Evolutionary conservation across 2,329 filamentous ascomycete genomes (phyloP).

Genomic region (Cordyceps javanica): DNA sequence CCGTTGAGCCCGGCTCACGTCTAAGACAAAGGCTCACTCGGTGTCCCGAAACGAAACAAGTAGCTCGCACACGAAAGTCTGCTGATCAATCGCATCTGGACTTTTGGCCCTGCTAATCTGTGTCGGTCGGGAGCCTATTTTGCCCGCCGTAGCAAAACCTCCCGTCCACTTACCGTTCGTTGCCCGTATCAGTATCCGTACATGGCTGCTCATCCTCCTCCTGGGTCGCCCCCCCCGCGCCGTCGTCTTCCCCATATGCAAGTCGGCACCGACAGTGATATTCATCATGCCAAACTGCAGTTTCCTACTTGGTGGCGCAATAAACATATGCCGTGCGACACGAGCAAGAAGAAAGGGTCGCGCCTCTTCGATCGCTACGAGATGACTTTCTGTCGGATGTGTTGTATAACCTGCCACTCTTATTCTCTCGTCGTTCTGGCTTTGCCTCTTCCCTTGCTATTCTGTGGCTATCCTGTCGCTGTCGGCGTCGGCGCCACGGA

Average conservation of each 20-base stretch:
- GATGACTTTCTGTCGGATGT: not conserved
- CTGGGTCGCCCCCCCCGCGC: too few species aligned
- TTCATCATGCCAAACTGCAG: not conserved
- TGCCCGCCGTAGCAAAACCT: not conserved
- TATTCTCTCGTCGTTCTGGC: not conserved
- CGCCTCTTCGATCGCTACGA: slow-evolving; percentile 6
- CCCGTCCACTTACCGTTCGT: too few species aligned
- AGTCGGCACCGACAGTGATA: not conserved
- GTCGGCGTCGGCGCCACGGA: not conserved
- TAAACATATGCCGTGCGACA: not conserved
- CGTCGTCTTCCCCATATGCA: not conserved
- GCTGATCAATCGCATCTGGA: not conserved
- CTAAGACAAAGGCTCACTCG: slow-evolving; percentile 3
- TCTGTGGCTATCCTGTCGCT: not conserved
- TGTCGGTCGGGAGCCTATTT: not conserved
- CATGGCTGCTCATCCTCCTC: too few species aligned
- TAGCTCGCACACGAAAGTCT: not conserved
- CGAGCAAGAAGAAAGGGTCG: not conserved
- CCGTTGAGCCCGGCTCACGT: not conserved
- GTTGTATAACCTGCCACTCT: slow-evolving; percentile 2
- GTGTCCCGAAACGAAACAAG: not conserved
- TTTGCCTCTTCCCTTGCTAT: not conserved
- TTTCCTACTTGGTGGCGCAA: not conserved
- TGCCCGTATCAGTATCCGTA: too few species aligned
- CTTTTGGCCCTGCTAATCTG: not conserved